phyloP scores from a whole-genome alignment of 495 filamentous ascomycete genomes.

The Penicillium arizonense region DNA sequence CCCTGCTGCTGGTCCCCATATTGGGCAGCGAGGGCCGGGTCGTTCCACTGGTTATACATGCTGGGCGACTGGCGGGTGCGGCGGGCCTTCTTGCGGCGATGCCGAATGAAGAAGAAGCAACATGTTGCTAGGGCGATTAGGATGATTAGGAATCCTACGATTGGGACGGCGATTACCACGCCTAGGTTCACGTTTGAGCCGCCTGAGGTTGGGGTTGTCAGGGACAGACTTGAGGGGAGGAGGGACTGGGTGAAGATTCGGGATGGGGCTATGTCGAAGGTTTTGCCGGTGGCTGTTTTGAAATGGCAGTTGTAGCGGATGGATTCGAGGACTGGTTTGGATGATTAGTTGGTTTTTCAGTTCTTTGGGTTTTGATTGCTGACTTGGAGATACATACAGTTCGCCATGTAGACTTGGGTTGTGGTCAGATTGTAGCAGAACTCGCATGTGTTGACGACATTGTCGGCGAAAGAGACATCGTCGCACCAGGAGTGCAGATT shows the following conservation, averaged over 20 bases:
- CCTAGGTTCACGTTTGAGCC: conserved; percentile 32
- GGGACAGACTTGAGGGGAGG: conserved; percentile 37
- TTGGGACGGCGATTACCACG: conserved; percentile 47
- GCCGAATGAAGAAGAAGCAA: conserved; percentile 41
- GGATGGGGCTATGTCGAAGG: conserved; percentile 43
- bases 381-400: conserved; percentile 40
- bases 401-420: conserved; percentile 45
- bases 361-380: not conserved
- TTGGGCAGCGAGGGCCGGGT: conserved; percentile 21
- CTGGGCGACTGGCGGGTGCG: conserved; percentile 17
- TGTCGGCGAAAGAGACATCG: conserved; percentile 37
- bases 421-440: conserved; percentile 44
- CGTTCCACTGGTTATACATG: conserved; percentile 30
- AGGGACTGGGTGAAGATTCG: conserved; percentile 43
- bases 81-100: conserved; percentile 31
- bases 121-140: conserved; percentile 20
- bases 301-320: conserved; percentile 51
- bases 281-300: conserved; percentile 25
- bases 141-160: conserved; percentile 41
- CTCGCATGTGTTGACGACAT: conserved; percentile 41
- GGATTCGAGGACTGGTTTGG: conserved; percentile 45
- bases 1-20: conserved; percentile 7
- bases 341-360: not conserved
- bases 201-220: conserved; percentile 20
- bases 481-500: conserved; percentile 36